Evolutionary conservation across 225 moss, liverwort and hornwort species (phyloP).

Genomic region (Lunularia cruciata): DNA sequence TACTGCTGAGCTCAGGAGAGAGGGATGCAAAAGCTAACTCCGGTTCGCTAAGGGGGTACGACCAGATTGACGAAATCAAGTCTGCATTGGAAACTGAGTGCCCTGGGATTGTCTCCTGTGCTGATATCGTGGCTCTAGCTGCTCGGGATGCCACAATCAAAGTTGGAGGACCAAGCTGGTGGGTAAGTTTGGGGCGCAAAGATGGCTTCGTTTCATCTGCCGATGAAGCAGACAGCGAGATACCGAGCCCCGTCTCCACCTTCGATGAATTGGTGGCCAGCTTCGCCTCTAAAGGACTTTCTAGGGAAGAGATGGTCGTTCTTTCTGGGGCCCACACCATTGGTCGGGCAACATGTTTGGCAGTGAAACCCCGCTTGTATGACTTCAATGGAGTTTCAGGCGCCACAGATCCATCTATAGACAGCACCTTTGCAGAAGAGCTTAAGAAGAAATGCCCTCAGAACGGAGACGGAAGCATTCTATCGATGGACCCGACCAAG

Average conservation of each 20-base stretch:
- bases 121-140: constrained; percentile 10
- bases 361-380: neutral
- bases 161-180: constrained; percentile 24
- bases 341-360: neutral
- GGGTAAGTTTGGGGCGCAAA: constrained; percentile 30
- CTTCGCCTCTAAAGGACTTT: constrained; percentile 33
- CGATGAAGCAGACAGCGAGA: constrained; percentile 31
- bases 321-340: constrained; percentile 34
- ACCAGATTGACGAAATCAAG: constrained; percentile 18
- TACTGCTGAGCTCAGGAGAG: constrained; percentile 8
- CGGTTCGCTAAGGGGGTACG: constrained; percentile 11
- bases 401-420: neutral
- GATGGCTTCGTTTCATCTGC: constrained; percentile 36
- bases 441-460: neutral
- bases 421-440: neutral
- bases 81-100: neutral
- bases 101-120: constrained; percentile 14
- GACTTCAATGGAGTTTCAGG: neutral
- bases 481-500: constrained; percentile 16
- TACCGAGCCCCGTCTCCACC: constrained; percentile 31
- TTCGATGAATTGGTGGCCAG: constrained; percentile 29
- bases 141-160: constrained; percentile 15
- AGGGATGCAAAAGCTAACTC: neutral
- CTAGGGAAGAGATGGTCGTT: constrained; percentile 34
- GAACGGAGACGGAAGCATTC: neutral